These are phyloP conservation scores for Globisporangium barbulae DNA, from an alignment of 352 stramenopile genomes.

Conservation along the genomic window DNA sequence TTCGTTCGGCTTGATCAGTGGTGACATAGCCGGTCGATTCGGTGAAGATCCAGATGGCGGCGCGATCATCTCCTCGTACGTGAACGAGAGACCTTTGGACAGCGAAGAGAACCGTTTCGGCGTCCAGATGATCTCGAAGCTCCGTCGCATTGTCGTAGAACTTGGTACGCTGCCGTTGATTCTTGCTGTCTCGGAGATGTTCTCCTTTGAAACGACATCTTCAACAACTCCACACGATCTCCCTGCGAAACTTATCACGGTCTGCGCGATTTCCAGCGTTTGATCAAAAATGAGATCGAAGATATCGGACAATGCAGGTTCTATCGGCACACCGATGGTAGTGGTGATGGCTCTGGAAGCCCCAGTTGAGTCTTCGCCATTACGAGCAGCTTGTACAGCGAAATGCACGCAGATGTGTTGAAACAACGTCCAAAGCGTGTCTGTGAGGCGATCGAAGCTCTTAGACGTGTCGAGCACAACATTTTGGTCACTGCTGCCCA, in stretches of 20 bases:
- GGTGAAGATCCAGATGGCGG: neutral
- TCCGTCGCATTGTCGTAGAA: constrained; percentile 29
- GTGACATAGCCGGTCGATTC: constrained; percentile 36
- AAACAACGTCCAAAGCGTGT: constrained; percentile 35
- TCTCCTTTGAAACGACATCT: neutral
- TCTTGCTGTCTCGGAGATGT: constrained; percentile 2
- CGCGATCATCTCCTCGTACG: constrained; percentile 52
- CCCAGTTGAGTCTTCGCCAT: neutral
- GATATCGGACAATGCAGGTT: constrained; percentile 3
- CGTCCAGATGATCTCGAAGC: constrained; percentile 69
- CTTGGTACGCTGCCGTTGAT: neutral
- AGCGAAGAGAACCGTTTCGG: constrained; percentile 57
- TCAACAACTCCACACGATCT: neutral
- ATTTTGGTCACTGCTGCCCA: neutral
- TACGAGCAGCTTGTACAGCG: constrained; percentile 9
- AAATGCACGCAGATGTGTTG: constrained; percentile 43
- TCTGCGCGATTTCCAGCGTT: constrained; percentile 3
- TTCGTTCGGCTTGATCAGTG: constrained; percentile 62
- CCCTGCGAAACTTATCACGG: neutral
- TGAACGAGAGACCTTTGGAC: constrained; percentile 51
- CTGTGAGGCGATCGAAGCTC: constrained; percentile 18
- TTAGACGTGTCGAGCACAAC: constrained; percentile 3
- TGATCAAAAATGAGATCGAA: constrained; percentile 11
- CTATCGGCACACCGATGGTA: constrained; percentile 1
- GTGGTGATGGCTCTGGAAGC: neutral